Conservation (phyloP, 2,329 filamentous ascomycete genomes). For the Scopulariopsis brevicaulis region DNA sequence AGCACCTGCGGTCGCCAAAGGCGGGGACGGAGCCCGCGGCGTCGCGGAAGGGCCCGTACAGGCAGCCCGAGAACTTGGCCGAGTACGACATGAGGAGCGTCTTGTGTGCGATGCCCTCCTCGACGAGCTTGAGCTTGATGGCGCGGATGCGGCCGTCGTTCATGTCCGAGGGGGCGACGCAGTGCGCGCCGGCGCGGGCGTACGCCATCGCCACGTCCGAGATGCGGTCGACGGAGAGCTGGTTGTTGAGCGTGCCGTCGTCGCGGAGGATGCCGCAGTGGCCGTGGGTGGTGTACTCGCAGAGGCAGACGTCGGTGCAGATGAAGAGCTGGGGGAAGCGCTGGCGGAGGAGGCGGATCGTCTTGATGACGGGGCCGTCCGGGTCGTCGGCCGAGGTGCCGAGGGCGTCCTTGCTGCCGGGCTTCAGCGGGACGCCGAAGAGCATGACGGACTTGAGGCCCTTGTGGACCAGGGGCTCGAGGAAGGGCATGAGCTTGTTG, state of each 20-base stretch:
- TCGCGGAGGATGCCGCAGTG: conserved; percentile 94
- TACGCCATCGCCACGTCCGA: conserved; percentile 97
- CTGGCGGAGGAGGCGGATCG: conserved; percentile 73
- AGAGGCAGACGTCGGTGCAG: conserved; percentile 86
- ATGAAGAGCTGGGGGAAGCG: conserved; percentile 88
- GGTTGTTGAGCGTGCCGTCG: conserved; percentile 87
- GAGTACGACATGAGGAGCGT: conserved; percentile 95
- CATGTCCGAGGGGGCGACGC: conserved; percentile 96
- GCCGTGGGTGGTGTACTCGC: conserved; percentile 96
- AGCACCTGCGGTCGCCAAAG: conserved; percentile 92
- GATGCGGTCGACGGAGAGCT: conserved; percentile 84
- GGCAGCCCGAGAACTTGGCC: conserved; percentile 91
- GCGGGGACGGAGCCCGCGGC: conserved; percentile 83
- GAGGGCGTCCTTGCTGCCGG: conserved; percentile 76
- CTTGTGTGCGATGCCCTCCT: conserved; percentile 84
- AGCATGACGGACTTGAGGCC: conserved; percentile 88
- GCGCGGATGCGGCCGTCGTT: conserved; percentile 95
- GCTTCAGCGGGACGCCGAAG: conserved; percentile 81
- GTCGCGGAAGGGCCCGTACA: conserved; percentile 96
- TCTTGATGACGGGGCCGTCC: conserved; percentile 78
- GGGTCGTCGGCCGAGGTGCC: conserved; percentile 91
- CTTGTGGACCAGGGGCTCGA: conserved; percentile 78
- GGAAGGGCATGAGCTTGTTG: conserved; percentile 74
- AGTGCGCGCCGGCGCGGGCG: conserved; percentile 90
- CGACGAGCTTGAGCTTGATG: conserved; percentile 96